Evolutionary conservation across 2,329 filamentous ascomycete species (phyloP).

Genomic region (Amauroascus niger): DNA sequence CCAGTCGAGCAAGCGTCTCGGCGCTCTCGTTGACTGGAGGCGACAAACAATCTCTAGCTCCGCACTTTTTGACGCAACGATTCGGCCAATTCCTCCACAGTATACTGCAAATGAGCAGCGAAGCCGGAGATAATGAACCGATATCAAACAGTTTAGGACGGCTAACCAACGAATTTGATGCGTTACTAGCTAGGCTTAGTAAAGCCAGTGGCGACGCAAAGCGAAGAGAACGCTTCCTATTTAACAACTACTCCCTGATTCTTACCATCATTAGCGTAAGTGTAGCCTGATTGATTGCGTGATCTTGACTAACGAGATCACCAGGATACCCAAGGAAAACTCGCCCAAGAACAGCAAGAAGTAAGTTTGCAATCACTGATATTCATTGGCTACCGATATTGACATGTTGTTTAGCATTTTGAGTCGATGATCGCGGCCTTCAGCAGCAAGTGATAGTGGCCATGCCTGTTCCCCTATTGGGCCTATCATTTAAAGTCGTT

Average conservation of each 20-base stretch:
- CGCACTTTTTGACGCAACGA: slow-evolving; percentile 85
- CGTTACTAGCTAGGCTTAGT: slow-evolving; percentile 67
- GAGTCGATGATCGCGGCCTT: slow-evolving; percentile 26
- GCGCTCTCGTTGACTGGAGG: slow-evolving; percentile 45
- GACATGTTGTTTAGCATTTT: slow-evolving; percentile 28
- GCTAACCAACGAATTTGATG: slow-evolving; percentile 70
- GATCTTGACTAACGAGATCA: slow-evolving; percentile 1
- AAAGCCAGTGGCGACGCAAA: slow-evolving; percentile 65
- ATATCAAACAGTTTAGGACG: slow-evolving; percentile 70
- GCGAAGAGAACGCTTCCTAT: slow-evolving; percentile 78
- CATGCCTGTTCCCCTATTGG: neutral
- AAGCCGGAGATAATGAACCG: slow-evolving; percentile 89
- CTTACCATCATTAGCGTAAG: slow-evolving; percentile 73
- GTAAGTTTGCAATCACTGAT: slow-evolving; percentile 21
- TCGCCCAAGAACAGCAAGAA: slow-evolving; percentile 58
- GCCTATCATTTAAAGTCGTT: neutral
- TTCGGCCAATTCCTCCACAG: slow-evolving; percentile 88
- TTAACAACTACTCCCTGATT: slow-evolving; percentile 94
- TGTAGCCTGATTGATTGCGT: slow-evolving; percentile 4
- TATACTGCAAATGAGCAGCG: slow-evolving; percentile 71
- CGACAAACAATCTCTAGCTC: slow-evolving; percentile 49
- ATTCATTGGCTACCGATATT: slow-evolving; percentile 4
- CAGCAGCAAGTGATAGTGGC: slow-evolving; percentile 2
- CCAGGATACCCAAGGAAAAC: slow-evolving; percentile 39
- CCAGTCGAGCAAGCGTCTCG: slow-evolving; percentile 43